phyloP scores from a whole-genome alignment of 2,329 filamentous ascomycete genomes.

The Myrmaecium sp. region DNA sequence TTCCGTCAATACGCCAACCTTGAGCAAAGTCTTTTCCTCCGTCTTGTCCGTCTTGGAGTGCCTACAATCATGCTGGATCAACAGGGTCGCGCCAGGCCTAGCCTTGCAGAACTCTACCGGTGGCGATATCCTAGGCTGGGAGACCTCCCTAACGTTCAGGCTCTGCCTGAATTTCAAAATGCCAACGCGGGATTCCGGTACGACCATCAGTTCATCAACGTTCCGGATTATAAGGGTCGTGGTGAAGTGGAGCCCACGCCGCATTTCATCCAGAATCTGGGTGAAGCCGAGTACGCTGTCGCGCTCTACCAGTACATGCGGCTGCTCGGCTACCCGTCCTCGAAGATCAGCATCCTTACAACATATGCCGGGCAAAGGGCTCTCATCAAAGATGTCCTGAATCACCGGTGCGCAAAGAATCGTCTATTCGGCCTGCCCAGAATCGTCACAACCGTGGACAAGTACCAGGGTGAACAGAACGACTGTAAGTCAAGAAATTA shows the following conservation, averaged over 20 bases:
- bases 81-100: conserved; percentile 78
- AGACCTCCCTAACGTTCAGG: conserved; percentile 60
- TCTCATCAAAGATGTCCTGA: conserved; percentile 72
- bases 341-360: conserved; percentile 71
- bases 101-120: conserved; percentile 75
- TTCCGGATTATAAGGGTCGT: conserved; percentile 77
- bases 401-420: conserved; percentile 67
- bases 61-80: conserved; percentile 80
- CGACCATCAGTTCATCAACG: conserved; percentile 94
- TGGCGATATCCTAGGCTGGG: conserved; percentile 79
- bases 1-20: conserved; percentile 92
- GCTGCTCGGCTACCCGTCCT: conserved; percentile 74
- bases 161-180: conserved; percentile 50
- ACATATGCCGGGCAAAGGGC: conserved; percentile 89
- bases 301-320: conserved; percentile 97
- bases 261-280: conserved; percentile 91
- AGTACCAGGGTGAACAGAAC: conserved; percentile 98
- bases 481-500: conserved; percentile 54
- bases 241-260: conserved; percentile 82
- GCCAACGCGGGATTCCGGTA: conserved; percentile 87
- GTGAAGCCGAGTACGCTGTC: conserved; percentile 92
- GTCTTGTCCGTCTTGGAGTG: conserved; percentile 81
- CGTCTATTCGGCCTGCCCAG: conserved; percentile 76
- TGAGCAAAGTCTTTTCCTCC: conserved; percentile 86
- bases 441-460: conserved; percentile 88